A percentile compares a stretch with the other conserved stretches of the same genome.
Conservation (phyloP, 1,139 yeast genomes). For the Blastobotrys aristatus region DNA sequence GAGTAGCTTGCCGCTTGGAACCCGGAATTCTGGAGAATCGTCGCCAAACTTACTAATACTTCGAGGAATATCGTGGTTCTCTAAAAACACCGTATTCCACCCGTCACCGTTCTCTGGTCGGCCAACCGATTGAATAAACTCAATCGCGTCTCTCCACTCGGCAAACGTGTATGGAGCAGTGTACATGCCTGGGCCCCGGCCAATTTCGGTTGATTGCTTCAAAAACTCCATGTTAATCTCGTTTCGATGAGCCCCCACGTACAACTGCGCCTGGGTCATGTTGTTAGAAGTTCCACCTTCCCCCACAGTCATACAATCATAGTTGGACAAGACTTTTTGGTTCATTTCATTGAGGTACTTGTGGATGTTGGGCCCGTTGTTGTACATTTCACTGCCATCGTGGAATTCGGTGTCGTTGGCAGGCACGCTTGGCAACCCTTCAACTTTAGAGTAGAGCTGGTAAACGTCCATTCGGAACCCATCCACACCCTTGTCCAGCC, state of each 20-base stretch:
- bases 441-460: constrained; percentile 49
- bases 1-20: constrained; percentile 41
- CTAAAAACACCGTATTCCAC: constrained; percentile 55
- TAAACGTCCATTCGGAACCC: constrained; percentile 59
- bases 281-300: constrained; percentile 39
- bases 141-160: constrained; percentile 1
- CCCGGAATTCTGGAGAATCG: constrained; percentile 5
- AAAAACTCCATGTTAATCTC: constrained; percentile 50
- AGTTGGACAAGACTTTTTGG: constrained; percentile 41
- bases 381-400: constrained; percentile 35
- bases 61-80: constrained; percentile 40
- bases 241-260: constrained; percentile 44
- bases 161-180: not conserved
- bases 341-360: constrained; percentile 52
- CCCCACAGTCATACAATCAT: constrained; percentile 56
- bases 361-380: constrained; percentile 51
- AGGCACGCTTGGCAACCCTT: constrained; percentile 48
- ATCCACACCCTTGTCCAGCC: constrained; percentile 55
- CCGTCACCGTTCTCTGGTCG: constrained; percentile 38
- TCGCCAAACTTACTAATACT: not conserved
- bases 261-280: constrained; percentile 43
- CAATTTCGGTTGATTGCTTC: constrained; percentile 46
- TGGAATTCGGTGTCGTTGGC: constrained; percentile 43
- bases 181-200: not conserved
- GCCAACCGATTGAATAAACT: constrained; percentile 26